Evolutionary conservation across 352 stramenopile genomes (phyloP).

Genomic region (Globisporangium spiculum): DNA sequence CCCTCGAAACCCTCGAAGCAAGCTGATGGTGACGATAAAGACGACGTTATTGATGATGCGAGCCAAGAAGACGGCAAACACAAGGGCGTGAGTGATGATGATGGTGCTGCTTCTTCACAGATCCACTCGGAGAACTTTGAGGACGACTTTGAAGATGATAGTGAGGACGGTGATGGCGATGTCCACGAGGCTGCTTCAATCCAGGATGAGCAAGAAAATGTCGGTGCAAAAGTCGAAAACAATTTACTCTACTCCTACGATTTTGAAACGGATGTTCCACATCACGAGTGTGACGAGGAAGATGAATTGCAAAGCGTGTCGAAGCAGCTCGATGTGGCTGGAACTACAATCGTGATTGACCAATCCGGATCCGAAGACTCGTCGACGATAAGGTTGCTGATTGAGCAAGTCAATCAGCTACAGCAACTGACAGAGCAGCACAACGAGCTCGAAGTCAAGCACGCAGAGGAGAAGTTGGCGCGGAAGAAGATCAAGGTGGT

Average conservation of each 20-base stretch:
- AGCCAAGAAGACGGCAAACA: not conserved
- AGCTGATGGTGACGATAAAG: not conserved
- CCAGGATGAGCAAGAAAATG: not conserved
- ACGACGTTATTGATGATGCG: constrained; percentile 1
- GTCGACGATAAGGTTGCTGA: constrained; percentile 48
- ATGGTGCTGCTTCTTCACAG: not conserved
- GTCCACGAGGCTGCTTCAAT: not conserved
- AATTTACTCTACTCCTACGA: constrained; percentile 1
- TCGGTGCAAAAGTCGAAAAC: not conserved
- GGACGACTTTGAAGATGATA: constrained; percentile 15
- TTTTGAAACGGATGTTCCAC: constrained; percentile 5
- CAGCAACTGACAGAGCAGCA: constrained; percentile 10
- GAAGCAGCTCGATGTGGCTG: constrained; percentile 5
- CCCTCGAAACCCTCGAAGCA: not conserved
- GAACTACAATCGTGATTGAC: not conserved
- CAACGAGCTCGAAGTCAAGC: constrained; percentile 6
- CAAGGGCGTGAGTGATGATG: constrained; percentile 1
- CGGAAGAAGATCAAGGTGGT: constrained; percentile 42
- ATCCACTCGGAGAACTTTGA: constrained; percentile 10
- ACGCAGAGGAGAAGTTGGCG: constrained; percentile 24
- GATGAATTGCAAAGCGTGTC: not conserved
- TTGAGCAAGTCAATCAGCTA: constrained; percentile 25
- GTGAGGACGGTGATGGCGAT: not conserved
- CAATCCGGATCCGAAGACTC: constrained; percentile 47
- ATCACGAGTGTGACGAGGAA: not conserved